These are phyloP conservation scores for Volvox reticuliferus DNA, from an alignment of 139 green algal species.

Conservation along the genomic window DNA sequence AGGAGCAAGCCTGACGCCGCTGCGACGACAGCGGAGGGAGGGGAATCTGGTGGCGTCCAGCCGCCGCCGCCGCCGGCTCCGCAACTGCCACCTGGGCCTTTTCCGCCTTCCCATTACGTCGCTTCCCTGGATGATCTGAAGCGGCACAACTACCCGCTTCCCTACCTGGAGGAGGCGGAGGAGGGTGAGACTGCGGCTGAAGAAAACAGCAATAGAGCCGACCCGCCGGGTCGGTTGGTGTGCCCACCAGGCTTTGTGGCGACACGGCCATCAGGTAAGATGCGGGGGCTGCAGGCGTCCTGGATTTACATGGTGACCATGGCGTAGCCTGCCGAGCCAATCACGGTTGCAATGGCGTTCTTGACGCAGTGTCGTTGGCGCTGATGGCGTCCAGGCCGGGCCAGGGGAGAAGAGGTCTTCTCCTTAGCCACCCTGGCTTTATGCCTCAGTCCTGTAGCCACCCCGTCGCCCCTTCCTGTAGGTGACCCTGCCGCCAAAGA, in stretches of 20 bases:
- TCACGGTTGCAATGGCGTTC: no score
- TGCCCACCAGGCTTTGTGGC: constrained; percentile 28
- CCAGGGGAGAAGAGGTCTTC: no score
- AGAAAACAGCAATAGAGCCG: neutral
- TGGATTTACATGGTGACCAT: no score
- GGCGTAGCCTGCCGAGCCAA: no score
- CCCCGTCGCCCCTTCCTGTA: neutral
- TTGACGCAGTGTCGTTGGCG: no score
- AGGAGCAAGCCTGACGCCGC: no score
- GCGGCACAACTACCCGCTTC: constrained; percentile 68
- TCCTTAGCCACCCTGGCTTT: no score
- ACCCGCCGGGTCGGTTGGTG: constrained; percentile 1
- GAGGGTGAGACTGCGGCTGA: neutral
- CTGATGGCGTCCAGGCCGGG: no score
- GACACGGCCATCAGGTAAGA: constrained; percentile 7
- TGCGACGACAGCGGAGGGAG: no score
- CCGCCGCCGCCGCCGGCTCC: neutral
- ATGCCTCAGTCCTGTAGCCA: no score
- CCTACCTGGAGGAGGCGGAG: constrained; percentile 26
- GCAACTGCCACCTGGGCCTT: constrained; percentile 48
- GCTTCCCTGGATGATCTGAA: constrained; percentile 64
- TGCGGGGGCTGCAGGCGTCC: no score
- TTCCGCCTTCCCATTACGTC: constrained; percentile 74
- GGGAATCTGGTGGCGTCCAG: no score
- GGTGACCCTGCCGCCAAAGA: constrained; percentile 19